Evolutionary conservation across 192 early-diverging fungal species (phyloP).

Genomic region (Spizellomyces sp.): DNA sequence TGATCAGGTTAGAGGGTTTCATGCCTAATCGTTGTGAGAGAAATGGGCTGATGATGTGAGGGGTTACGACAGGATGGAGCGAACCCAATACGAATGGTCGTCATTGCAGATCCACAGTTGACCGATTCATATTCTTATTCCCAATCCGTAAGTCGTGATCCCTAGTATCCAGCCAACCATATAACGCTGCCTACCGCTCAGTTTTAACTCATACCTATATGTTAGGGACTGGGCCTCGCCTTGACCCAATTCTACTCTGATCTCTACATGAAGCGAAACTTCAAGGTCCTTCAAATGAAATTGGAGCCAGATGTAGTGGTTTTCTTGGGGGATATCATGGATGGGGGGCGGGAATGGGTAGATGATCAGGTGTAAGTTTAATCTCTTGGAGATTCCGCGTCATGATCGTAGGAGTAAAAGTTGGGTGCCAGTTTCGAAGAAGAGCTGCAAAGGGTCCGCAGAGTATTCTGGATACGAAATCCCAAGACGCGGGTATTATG

Average conservation of each 20-base stretch:
- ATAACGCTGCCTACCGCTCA: neutral
- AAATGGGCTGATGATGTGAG: neutral
- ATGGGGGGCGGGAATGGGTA: slow-evolving; percentile 55
- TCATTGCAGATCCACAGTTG: slow-evolving; percentile 92
- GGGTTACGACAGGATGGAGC: slow-evolving; percentile 6
- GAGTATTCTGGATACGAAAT: slow-evolving; percentile 52
- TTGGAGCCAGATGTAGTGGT: slow-evolving; percentile 67
- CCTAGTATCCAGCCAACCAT: neutral
- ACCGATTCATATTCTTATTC: slow-evolving; percentile 88
- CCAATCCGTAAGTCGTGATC: slow-evolving; percentile 29
- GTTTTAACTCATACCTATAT: neutral
- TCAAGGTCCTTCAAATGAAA: slow-evolving; percentile 55
- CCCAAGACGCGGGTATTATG: slow-evolving; percentile 48
- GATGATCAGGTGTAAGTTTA: slow-evolving; percentile 6
- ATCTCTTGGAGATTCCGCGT: neutral
- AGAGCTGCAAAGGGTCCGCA: slow-evolving; percentile 57
- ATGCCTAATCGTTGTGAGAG: neutral
- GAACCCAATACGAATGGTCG: slow-evolving; percentile 45
- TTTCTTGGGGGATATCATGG: slow-evolving; percentile 86
- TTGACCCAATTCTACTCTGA: slow-evolving; percentile 82
- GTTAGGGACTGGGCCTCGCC: slow-evolving; percentile 56
- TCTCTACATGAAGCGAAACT: slow-evolving; percentile 83
- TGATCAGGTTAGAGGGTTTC: neutral
- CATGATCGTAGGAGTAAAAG: neutral
- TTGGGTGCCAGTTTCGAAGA: slow-evolving; percentile 44